These are phyloP conservation scores for Boletus rufocinnamomeus DNA, from an alignment of 768 basidiomycete genomes.

Conservation along the genomic window DNA sequence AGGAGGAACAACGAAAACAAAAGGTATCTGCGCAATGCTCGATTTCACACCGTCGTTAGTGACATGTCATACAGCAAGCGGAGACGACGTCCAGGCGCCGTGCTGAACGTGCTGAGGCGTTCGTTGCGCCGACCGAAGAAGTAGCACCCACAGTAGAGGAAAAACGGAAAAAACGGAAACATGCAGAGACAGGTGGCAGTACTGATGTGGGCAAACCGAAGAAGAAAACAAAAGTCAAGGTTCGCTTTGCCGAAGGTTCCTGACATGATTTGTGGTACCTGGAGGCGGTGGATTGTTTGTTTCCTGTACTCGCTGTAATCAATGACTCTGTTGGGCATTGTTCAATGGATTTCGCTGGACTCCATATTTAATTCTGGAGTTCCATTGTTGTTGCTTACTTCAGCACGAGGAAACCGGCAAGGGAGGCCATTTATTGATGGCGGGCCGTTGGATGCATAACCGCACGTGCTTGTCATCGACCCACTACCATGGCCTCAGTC, in stretches of 20 bases:
- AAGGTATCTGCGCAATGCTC: constrained; percentile 42
- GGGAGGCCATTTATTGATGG: constrained; percentile 20
- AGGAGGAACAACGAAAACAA: constrained; percentile 69
- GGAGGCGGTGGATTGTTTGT: not conserved
- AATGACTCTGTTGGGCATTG: not conserved
- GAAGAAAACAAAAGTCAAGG: constrained; percentile 36
- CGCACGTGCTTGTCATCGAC: constrained; percentile 25
- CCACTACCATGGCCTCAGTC: constrained; percentile 46
- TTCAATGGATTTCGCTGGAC: not conserved
- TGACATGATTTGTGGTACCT: constrained; percentile 10
- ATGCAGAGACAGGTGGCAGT: constrained; percentile 44
- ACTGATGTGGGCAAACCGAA: constrained; percentile 41
- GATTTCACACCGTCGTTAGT: not conserved
- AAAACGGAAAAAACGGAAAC: constrained; percentile 60
- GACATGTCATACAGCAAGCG: constrained; percentile 60
- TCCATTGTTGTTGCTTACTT: constrained; percentile 26
- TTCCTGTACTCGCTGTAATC: constrained; percentile 14
- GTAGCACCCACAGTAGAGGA: constrained; percentile 75
- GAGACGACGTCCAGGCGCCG: constrained; percentile 68
- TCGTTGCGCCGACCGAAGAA: constrained; percentile 82
- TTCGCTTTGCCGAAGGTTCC: constrained; percentile 20
- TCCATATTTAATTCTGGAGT: not conserved
- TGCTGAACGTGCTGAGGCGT: constrained; percentile 84
- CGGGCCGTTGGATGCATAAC: constrained; percentile 7
- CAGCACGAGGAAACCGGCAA: constrained; percentile 22